Percentiles rank a stretch among this genome's conserved stretches.
These are phyloP conservation scores for Mycena epipterygia DNA, from an alignment of 768 basidiomycete species.

Conservation along the genomic window DNA sequence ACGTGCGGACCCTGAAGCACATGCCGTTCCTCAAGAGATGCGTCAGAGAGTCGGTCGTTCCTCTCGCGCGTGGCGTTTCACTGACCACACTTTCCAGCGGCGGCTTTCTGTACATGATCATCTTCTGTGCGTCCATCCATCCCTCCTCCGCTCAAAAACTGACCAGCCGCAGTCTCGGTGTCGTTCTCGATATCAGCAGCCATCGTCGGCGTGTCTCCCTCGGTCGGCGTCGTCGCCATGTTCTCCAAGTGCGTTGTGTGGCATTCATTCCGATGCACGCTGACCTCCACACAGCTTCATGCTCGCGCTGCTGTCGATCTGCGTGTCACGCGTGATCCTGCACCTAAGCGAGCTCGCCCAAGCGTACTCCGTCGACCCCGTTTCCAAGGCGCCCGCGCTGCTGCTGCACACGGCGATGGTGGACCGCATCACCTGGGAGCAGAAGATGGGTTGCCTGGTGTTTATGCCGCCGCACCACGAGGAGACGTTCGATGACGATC, in stretches of 20 bases:
- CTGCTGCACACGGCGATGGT: conserved; percentile 33
- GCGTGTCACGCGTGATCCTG: conserved; percentile 37
- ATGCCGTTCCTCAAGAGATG: conserved; percentile 25
- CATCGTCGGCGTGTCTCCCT: conserved; percentile 37
- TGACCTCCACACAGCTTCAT: conserved; percentile 32
- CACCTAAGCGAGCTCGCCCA: conserved; percentile 30
- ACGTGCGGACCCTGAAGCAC: conserved; percentile 30
- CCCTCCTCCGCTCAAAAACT: not conserved
- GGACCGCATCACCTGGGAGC: conserved; percentile 35
- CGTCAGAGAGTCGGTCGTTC: conserved; percentile 26
- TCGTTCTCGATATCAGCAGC: conserved; percentile 35
- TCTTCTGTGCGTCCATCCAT: conserved; percentile 28
- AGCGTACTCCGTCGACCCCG: conserved; percentile 29
- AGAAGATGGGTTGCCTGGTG: conserved; percentile 35
- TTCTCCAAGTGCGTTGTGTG: conserved; percentile 39
- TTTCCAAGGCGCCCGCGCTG: conserved; percentile 32
- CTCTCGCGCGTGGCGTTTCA: not conserved
- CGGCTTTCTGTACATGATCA: conserved; percentile 34
- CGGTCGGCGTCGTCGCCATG: conserved; percentile 37
- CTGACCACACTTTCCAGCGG: conserved; percentile 14
- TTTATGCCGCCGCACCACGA: conserved; percentile 27
- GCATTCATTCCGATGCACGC: too few species aligned
- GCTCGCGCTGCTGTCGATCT: conserved; percentile 34
- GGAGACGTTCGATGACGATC: conserved; percentile 3
- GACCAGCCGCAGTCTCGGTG: conserved; percentile 28